These are phyloP conservation scores for Backusella parvicylindrica DNA, from an alignment of 192 early-diverging fungal genomes.

Conservation along the genomic window DNA sequence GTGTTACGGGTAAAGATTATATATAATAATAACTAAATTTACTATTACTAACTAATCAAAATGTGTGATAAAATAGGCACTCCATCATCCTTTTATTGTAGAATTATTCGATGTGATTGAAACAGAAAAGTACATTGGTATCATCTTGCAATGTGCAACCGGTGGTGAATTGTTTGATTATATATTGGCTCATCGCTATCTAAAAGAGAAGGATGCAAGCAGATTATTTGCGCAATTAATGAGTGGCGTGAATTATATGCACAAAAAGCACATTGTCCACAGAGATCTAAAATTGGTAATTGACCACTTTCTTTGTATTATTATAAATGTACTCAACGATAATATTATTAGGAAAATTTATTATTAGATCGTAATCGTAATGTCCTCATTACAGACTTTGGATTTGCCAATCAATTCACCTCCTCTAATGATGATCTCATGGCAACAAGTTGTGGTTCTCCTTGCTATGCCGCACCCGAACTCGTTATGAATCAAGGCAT, in stretches of 20 bases:
- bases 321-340: not conserved
- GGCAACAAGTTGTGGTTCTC: conserved; percentile 94
- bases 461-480: conserved; percentile 98
- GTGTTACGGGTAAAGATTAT: conserved; percentile 74
- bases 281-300: conserved; percentile 92
- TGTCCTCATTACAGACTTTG: conserved; percentile 98
- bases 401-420: conserved; percentile 91
- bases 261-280: conserved; percentile 92
- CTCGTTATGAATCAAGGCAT: conserved; percentile 95
- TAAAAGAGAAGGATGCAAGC: conserved; percentile 89
- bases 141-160: conserved; percentile 95
- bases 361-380: conserved; percentile 88
- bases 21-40: not conserved
- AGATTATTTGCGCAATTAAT: conserved; percentile 93
- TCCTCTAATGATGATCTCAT: conserved; percentile 75
- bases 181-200: conserved; percentile 90
- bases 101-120: conserved; percentile 94
- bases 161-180: conserved; percentile 98
- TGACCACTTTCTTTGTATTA: not conserved
- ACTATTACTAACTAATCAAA: not conserved
- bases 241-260: conserved; percentile 90
- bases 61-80: conserved; percentile 65
- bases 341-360: conserved; percentile 62
- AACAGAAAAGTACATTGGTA: conserved; percentile 94
- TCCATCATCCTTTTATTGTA: conserved; percentile 90